A percentile compares a stretch with the other conserved stretches of the same genome.
phyloP scores from a whole-genome alignment of 805 yeast species.

The Lipomyces yamanashiensis region DNA sequence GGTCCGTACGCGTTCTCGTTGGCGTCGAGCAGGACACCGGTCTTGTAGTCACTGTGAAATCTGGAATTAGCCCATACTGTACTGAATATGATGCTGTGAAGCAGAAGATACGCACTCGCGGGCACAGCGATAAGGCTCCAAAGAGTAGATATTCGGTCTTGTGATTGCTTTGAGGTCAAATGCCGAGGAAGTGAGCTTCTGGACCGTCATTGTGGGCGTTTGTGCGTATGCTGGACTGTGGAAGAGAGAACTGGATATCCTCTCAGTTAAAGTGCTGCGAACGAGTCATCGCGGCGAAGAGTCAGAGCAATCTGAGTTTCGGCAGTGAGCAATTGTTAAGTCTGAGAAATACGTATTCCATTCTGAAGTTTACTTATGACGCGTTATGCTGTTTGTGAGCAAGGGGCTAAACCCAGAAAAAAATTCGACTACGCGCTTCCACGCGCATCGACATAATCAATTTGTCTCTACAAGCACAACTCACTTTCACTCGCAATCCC shows the following conservation, averaged over 20 bases:
- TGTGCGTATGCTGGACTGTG: background rate
- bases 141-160: slow-evolving; percentile 79
- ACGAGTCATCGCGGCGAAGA: no score
- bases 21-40: slow-evolving; percentile 89
- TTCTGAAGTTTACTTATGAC: slow-evolving; percentile 7
- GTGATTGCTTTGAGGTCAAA: slow-evolving; percentile 54
- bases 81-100: background rate
- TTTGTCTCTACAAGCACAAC: background rate
- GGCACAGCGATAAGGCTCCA: slow-evolving; percentile 95
- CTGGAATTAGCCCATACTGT: background rate
- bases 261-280: no score
- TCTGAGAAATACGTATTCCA: slow-evolving; percentile 8
- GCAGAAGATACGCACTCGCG: slow-evolving; percentile 59
- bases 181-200: slow-evolving; percentile 29
- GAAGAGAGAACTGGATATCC: background rate
- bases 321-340: background rate
- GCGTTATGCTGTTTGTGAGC: slow-evolving; percentile 2
- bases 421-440: slow-evolving; percentile 18
- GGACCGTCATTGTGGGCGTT: slow-evolving; percentile 24
- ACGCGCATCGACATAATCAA: slow-evolving; percentile 12
- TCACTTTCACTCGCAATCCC: background rate
- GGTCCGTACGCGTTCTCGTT: slow-evolving; percentile 96
- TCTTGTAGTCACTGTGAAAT: slow-evolving; percentile 66
- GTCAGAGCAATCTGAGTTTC: no score
- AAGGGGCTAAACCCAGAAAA: slow-evolving; percentile 10